Base-by-base conservation (phyloP, 1,139 yeast species). In the Fermentozyma sake region DNA sequence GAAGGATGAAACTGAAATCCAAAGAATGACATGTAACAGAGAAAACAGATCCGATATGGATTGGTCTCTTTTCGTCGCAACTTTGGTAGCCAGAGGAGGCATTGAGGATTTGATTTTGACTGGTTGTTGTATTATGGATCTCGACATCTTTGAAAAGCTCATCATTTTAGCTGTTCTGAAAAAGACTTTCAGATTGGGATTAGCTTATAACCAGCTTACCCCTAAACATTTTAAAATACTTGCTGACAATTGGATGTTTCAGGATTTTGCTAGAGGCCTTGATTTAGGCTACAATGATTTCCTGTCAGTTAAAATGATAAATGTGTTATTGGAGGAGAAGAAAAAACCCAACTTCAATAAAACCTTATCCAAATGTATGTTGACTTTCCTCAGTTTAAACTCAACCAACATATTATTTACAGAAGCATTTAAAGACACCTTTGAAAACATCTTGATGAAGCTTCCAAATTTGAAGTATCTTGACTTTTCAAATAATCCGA, bases 241-340 rank as follows among this genome's bases (percentile, higher is more conserved):
- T 14, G 67, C 77, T 3, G 60, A 67, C 12, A 38, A 49, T 27
- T 67, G 70, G 68, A 31, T 64, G 11, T 56, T 60, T 28, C 46
- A 50, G 22, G 52, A 50, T 7, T 55, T 51, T 38, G 68, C 61
- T 1, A 42, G 62, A 16, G 91, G 91, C 1, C 38, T 81, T 12
- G 93, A 82, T 56, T 39, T 82, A 12, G 93, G 86, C 0, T 82
- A 74, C 46, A 82, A 82, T 45, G 85, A 80, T 46, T 56, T 82
- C 33, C 59, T 55, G 53, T 50, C 62, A n/a, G 28, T 44, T 4
- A 45, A 50, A 6, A 55, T 55, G 44, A 30, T 58, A 20, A 46
- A 46, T 16, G 48, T 52, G 3, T 31, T 64, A 4, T 33, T 54
- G 16, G 62, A 58, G 12, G 30, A 30, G 6, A 32, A 37, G 15